Evolutionary conservation across 257 asterid species (phyloP).

Genomic region (Paraleonurus japonicus): DNA sequence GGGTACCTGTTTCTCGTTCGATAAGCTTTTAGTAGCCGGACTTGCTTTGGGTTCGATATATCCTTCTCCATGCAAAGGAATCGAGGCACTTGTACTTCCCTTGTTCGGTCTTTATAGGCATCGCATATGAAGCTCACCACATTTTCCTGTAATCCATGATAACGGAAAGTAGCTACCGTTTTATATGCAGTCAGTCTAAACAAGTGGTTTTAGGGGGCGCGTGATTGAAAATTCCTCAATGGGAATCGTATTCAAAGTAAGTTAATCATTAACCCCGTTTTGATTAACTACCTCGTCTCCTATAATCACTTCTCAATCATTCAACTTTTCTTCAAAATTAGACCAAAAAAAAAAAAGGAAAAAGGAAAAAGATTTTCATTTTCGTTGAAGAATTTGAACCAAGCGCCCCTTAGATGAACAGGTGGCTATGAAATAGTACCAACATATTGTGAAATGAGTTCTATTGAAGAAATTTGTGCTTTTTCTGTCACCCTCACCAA

Average conservation of each 20-base stretch:
- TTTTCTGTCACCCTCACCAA: background rate
- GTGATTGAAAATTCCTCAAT: too few species aligned
- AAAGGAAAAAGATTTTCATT: too few species aligned
- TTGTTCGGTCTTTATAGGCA: constrained; percentile 50
- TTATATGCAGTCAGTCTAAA: background rate
- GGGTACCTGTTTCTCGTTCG: constrained; percentile 71
- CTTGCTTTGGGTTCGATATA: constrained; percentile 43
- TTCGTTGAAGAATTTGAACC: too few species aligned
- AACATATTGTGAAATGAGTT: background rate
- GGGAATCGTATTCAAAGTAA: too few species aligned
- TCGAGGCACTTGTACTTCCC: constrained; percentile 58
- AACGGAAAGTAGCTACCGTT: background rate
- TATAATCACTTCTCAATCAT: too few species aligned
- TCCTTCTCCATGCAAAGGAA: constrained; percentile 76
- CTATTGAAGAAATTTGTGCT: background rate
- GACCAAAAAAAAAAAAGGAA: too few species aligned
- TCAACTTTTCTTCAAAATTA: too few species aligned
- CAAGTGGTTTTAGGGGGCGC: too few species aligned
- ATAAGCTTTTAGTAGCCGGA: constrained; percentile 58
- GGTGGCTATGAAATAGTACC: background rate
- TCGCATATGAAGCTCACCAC: constrained; percentile 69
- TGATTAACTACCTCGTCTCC: too few species aligned
- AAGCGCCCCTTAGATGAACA: too few species aligned
- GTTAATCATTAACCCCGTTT: too few species aligned
- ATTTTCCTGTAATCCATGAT: constrained; percentile 49